phyloP scores from a whole-genome alignment of 768 basidiomycete genomes.

The Polyporus arcularius region DNA sequence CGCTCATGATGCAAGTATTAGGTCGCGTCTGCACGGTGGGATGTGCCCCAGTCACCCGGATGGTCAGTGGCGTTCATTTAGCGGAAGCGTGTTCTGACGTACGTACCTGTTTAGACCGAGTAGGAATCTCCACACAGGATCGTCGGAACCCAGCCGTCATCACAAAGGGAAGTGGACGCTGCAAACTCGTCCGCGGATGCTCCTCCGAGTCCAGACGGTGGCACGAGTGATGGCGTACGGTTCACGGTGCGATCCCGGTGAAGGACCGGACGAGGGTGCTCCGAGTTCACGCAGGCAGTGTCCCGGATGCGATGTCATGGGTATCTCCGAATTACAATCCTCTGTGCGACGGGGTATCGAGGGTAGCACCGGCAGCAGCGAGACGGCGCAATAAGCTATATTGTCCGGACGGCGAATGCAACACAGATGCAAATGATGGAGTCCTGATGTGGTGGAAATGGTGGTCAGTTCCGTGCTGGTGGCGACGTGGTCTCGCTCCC shows the following conservation, averaged over 20 bases:
- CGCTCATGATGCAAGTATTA: background rate
- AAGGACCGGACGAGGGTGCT: constrained; percentile 5
- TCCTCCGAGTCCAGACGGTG: background rate
- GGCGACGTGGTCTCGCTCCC: background rate
- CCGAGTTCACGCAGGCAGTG: constrained; percentile 7
- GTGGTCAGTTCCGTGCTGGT: constrained; percentile 6
- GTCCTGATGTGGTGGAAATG: constrained; percentile 49
- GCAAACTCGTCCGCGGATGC: too few relatives aligned
- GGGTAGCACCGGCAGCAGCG: constrained; percentile 2
- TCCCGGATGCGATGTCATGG: constrained; percentile 12
- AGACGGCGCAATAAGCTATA: constrained; percentile 24
- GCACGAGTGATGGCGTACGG: background rate
- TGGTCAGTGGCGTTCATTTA: constrained; percentile 12
- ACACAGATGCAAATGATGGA: constrained; percentile 67
- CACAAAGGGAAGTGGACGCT: background rate
- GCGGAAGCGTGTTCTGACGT: constrained; percentile 9
- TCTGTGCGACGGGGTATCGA: constrained; percentile 22
- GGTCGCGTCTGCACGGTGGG: background rate
- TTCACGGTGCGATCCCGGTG: constrained; percentile 7
- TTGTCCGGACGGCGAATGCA: constrained; percentile 59
- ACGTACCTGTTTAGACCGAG: constrained; percentile 2
- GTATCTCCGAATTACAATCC: constrained; percentile 23
- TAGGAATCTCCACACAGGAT: constrained; percentile 7
- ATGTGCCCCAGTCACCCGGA: background rate
- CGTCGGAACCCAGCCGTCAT: constrained; percentile 6